Conservation (phyloP, 139 green algal species). For the Coccomyxa sp. region DNA sequence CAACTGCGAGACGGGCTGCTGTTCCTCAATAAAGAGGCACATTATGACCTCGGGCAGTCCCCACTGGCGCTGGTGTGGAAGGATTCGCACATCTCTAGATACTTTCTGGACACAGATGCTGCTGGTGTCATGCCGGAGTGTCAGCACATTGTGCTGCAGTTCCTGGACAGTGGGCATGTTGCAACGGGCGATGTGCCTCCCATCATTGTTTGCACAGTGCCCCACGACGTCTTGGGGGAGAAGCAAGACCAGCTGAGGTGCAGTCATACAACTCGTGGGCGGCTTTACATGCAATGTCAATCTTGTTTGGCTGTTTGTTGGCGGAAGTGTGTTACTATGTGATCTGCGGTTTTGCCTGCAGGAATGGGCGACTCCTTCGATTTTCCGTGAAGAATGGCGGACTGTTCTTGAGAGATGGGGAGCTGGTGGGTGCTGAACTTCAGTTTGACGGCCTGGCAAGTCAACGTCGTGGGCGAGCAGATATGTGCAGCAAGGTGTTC, state of each 20-base stretch:
- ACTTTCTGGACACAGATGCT: slow-evolving; percentile 63
- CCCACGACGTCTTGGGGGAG: slow-evolving; percentile 21
- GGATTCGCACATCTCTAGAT: slow-evolving; percentile 68
- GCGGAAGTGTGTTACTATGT: no score
- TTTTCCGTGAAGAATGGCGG: slow-evolving; percentile 56
- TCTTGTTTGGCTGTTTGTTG: no score
- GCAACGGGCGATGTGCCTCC: slow-evolving; percentile 71
- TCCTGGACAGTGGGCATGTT: slow-evolving; percentile 45
- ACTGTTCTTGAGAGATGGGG: slow-evolving; percentile 41
- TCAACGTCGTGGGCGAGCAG: slow-evolving; percentile 59
- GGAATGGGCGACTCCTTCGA: slow-evolving; percentile 55
- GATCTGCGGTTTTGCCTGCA: not conserved
- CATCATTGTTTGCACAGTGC: slow-evolving; percentile 63
- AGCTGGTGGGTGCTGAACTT: slow-evolving; percentile 60
- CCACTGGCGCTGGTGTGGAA: slow-evolving; percentile 91
- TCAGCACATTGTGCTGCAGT: slow-evolving; percentile 58
- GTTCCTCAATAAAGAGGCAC: slow-evolving; percentile 70
- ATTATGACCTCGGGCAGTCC: slow-evolving; percentile 62
- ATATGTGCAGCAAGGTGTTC: slow-evolving; percentile 77
- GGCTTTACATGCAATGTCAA: no score
- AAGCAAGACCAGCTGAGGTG: not conserved
- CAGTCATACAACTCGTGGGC: not conserved
- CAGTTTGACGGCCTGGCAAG: slow-evolving; percentile 53
- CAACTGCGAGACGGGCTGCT: slow-evolving; percentile 67
- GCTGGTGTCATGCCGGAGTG: slow-evolving; percentile 22